Conservation (phyloP, 1,284 basidiomycete species). For the Ustilago loliicola region DNA sequence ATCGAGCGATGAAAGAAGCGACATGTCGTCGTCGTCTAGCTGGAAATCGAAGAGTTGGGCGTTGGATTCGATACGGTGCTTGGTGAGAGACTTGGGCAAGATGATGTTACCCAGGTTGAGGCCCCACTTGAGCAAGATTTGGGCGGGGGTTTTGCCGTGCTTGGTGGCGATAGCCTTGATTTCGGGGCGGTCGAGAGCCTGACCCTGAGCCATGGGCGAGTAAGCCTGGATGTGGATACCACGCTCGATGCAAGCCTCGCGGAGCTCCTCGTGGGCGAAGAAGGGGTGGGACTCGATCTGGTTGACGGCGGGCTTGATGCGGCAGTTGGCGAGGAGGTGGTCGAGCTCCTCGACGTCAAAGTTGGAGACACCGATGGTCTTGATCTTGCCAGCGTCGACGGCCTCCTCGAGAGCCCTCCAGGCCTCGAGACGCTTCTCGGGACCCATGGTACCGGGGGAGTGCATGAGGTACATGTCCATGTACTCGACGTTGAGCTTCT, state of each 20-base stretch:
- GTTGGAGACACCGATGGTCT: slow-evolving; percentile 69
- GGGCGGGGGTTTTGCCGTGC: slow-evolving; percentile 69
- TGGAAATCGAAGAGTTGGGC: slow-evolving; percentile 68
- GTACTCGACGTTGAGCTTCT: slow-evolving; percentile 68
- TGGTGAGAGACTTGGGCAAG: slow-evolving; percentile 66
- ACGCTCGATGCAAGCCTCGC: slow-evolving; percentile 63
- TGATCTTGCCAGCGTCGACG: slow-evolving; percentile 69
- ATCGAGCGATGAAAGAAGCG: slow-evolving; percentile 11
- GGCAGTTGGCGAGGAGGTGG: slow-evolving; percentile 63
- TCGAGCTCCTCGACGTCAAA: slow-evolving; percentile 69
- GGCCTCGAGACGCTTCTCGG: slow-evolving; percentile 64
- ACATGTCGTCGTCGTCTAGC: slow-evolving; percentile 66
- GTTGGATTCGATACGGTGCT: slow-evolving; percentile 67
- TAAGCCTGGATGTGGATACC: slow-evolving; percentile 69
- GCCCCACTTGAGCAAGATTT: slow-evolving; percentile 64
- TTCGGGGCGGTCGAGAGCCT: slow-evolving; percentile 65
- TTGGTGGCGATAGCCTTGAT: slow-evolving; percentile 68
- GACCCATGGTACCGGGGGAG: slow-evolving; percentile 67
- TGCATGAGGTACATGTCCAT: slow-evolving; percentile 69
- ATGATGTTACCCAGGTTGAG: slow-evolving; percentile 66
- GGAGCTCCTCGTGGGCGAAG: slow-evolving; percentile 69
- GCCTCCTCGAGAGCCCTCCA: slow-evolving; percentile 69
- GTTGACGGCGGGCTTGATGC: slow-evolving; percentile 69
- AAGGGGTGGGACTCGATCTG: slow-evolving; percentile 70
- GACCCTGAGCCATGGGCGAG: slow-evolving; percentile 69